These are phyloP conservation scores for Moelleriella libera DNA, from an alignment of 2,329 filamentous ascomycete species.

Conservation along the genomic window DNA sequence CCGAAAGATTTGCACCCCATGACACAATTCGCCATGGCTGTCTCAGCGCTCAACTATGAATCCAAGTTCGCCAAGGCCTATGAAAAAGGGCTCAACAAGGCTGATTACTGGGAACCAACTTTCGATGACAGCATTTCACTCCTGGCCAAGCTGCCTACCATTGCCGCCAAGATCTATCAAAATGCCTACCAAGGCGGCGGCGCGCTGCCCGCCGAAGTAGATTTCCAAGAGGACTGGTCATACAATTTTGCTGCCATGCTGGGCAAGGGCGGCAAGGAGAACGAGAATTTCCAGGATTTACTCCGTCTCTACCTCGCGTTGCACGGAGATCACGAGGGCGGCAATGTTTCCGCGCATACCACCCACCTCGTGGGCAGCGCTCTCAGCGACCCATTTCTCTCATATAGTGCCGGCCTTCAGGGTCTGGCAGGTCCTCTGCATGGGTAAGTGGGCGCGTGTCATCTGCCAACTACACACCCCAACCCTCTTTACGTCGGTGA, in stretches of 20 bases:
- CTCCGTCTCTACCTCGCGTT: constrained; percentile 88
- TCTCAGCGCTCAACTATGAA: constrained; percentile 90
- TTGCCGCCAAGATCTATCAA: constrained; percentile 96
- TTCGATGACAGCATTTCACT: constrained; percentile 92
- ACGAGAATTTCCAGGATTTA: constrained; percentile 91
- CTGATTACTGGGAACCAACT: constrained; percentile 96
- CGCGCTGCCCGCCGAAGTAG: constrained; percentile 60
- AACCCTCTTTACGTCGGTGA: too few species aligned
- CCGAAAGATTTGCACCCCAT: constrained; percentile 88
- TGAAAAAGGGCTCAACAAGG: constrained; percentile 80
- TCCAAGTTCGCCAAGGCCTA: constrained; percentile 91
- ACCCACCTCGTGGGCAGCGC: constrained; percentile 93
- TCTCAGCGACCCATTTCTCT: constrained; percentile 87
- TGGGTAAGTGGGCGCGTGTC: constrained; percentile 26
- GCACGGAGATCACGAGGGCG: constrained; percentile 95
- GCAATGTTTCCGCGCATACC: constrained; percentile 90
- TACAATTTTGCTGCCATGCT: constrained; percentile 98
- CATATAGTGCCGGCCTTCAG: constrained; percentile 89
- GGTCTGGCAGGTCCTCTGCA: constrained; percentile 74
- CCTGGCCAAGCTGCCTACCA: constrained; percentile 88
- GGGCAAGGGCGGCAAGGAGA: constrained; percentile 74
- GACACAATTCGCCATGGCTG: constrained; percentile 93
- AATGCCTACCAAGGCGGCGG: constrained; percentile 68
- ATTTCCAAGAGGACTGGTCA: constrained; percentile 84
- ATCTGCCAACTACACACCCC: background rate